Evolutionary conservation across 2,329 filamentous ascomycete species (phyloP).

Genomic region (Rhinocladiella similis): DNA sequence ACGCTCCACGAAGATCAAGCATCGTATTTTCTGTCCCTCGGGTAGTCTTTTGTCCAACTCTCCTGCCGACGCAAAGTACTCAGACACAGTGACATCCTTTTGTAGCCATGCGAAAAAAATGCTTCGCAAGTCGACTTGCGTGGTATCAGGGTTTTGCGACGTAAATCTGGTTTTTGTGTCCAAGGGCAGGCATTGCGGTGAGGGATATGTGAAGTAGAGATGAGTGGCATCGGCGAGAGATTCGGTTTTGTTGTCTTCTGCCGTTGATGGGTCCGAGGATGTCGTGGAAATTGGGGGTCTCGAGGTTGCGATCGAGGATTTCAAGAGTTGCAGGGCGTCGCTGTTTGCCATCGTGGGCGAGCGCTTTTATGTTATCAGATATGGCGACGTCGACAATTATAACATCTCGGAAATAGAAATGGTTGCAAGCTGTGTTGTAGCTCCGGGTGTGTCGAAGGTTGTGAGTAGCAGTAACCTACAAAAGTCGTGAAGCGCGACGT

Average conservation of each 20-base stretch:
- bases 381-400: not conserved
- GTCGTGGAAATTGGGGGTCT: constrained; percentile 72
- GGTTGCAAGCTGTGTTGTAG: too few relatives aligned
- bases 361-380: too few relatives aligned
- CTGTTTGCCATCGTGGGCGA: constrained; percentile 53
- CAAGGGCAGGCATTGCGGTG: constrained; percentile 65
- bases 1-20: constrained; percentile 86
- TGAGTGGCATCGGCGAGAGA: constrained; percentile 75
- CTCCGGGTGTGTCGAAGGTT: too few relatives aligned
- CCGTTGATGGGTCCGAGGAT: constrained; percentile 61
- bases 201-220: constrained; percentile 66
- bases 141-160: constrained; percentile 59
- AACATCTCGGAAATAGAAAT: not conserved
- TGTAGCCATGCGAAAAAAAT: constrained; percentile 97
- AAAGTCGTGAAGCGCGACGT: too few relatives aligned
- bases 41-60: constrained; percentile 75
- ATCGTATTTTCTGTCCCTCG: constrained; percentile 69
- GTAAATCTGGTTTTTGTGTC: constrained; percentile 80
- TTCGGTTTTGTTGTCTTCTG: constrained; percentile 58
- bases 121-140: constrained; percentile 80
- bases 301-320: constrained; percentile 74
- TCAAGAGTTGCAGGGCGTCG: constrained; percentile 81
- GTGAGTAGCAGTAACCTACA: too few relatives aligned
- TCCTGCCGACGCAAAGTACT: constrained; percentile 84
- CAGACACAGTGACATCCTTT: constrained; percentile 82